Percentiles rank a stretch among this genome's conserved stretches.
Conservation (phyloP, 2,329 filamentous ascomycete genomes). For the Alternaria triticimaculans region DNA sequence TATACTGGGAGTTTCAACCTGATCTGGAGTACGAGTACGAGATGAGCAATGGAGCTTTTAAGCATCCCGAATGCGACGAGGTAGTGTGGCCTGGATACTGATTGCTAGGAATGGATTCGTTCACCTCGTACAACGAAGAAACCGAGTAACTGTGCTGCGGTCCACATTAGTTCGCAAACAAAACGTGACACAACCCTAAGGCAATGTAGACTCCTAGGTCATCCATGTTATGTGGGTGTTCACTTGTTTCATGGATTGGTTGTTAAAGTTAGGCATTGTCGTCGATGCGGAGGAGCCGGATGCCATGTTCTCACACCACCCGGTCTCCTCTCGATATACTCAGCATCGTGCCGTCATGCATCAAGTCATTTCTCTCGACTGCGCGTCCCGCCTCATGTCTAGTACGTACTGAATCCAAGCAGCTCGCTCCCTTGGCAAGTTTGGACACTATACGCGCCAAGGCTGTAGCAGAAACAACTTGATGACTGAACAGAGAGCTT, state of each 20-base stretch:
- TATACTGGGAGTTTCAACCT: conserved; percentile 62
- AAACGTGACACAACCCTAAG: not conserved
- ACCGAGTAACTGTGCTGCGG: not conserved
- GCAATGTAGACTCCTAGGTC: not conserved
- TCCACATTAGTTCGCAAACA: no score
- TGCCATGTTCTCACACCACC: not conserved
- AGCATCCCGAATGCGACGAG: conserved; percentile 15
- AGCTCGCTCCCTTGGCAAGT: not conserved
- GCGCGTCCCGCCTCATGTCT: not conserved
- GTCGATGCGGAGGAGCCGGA: not conserved
- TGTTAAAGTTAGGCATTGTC: not conserved
- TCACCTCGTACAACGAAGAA: not conserved
- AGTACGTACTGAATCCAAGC: not conserved
- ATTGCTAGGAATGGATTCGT: not conserved
- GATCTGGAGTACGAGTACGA: conserved; percentile 56
- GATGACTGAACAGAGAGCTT: not conserved
- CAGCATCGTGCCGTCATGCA: not conserved
- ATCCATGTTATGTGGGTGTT: not conserved
- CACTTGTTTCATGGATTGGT: not conserved
- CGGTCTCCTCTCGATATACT: not conserved
- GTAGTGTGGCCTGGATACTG: conserved; percentile 15
- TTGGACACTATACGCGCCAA: not conserved
- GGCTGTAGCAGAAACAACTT: not conserved
- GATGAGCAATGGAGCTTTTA: conserved; percentile 34
- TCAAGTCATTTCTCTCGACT: not conserved